Base-by-base conservation (phyloP, 1,284 basidiomycete species). In the Apiotrichum siamense region DNA sequence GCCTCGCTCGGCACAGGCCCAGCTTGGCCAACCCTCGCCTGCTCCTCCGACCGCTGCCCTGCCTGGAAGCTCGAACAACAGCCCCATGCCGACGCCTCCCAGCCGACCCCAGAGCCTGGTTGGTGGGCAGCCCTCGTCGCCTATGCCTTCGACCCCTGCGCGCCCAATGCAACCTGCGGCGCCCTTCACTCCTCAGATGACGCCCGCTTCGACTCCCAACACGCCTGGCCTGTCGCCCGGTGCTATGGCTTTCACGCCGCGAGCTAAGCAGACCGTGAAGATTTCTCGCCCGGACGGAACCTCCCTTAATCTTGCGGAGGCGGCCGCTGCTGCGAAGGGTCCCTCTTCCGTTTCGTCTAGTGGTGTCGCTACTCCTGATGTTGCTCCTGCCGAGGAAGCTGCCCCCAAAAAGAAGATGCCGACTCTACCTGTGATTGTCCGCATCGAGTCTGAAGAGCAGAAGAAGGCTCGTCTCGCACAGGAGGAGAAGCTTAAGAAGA, bases 391-490 rank as follows among this genome's bases (percentile, higher is more conserved):
- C 39, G 39, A 37, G 26, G 52, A 52, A n/a, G 57, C 59, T 44
- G 54, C 57, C 4, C 56, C 59, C 18, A 67, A 54, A 60, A 64
- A 69, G 51, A 65, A 65, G 47, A 44, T 66, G 18, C 63, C 61
- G 3, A 42, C 58, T 7, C 58, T 69, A 13, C 67, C 68, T 13
- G 66, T 71, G 11, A 57, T 72, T 17, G 71, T 78, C 1, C 70
- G 78, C 37, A 67, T 80, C 43, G 79, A 81, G 65, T 77, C 75
- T 0, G 75, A 76, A 53, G 77, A 79, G 56, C 75, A 77, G 50
- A 71, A 69, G 57, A 67, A 69, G 50, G 55, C 55, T n/a, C 59
- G 75, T 33, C 48, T 75, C 13, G 69, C 66, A n/a, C 73, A 74
- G 50, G 69, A 74, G 41, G 67, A 67, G 35, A 56, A 60, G 40